Base-by-base conservation (phyloP, 2,329 filamentous ascomycete genomes). In the Ceratocystis ficicola region DNA sequence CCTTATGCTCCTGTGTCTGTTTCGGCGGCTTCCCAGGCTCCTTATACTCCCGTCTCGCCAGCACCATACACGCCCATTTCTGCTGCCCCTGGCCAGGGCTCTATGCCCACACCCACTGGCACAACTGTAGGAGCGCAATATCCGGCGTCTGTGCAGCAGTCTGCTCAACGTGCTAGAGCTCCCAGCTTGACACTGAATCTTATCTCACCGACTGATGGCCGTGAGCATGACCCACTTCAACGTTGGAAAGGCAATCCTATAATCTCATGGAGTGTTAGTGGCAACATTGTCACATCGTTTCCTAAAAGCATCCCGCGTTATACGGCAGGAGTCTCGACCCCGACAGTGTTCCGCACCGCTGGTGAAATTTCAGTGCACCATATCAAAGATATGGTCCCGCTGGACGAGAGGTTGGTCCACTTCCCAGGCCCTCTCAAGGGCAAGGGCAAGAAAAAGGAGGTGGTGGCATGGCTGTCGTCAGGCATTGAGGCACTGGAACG, bases 361-460 rank as follows among this genome's bases (percentile, higher is more conserved):
- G 94, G 94, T 1, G 89, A 93, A 70, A 83, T 96, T 28, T 90
- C 86, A 71, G 78, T 93, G n/a, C 82, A 85, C 68, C 87, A 83
- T 70, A 81, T 89, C 68, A 94, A 88, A 73, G 85, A 91, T 55
- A 79, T 90, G 36, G 77, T 89, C 57, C 85, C 89, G 3, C 77
- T 91, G 7, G 79, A 84, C 28, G 90, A 94, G 44, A 82, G 86
- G 1, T 77, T 94, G 62, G 81, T 84, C 20, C 90, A 86, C 70
- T 97, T 97, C 72, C 94, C 94, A 0, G 94, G 94, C 0, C 94
- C 95, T 2, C 77, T 99, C 32, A 91, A 88, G 74, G 83, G 86
- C 50, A 97, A 96, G 73, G 85, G 86, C 1, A 97, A 96, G 80
- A 99, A 99, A 80, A 99, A 97, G 77, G 93, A 99, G 65, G 83